phyloP scores from a whole-genome alignment of 1,284 basidiomycete genomes.

The Cerioporus squamosus region DNA sequence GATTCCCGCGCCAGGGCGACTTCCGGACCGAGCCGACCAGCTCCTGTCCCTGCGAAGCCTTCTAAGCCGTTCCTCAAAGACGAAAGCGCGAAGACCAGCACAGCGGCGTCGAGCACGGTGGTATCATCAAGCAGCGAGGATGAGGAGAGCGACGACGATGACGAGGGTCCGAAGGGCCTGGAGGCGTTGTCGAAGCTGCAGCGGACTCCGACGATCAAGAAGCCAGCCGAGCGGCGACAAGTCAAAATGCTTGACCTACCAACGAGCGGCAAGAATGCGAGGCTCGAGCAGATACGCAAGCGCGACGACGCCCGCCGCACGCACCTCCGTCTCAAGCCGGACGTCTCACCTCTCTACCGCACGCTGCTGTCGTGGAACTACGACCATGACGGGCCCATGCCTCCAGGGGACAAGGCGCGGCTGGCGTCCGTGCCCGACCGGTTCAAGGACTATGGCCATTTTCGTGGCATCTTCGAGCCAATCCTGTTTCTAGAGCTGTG shows the following conservation, averaged over 20 bases:
- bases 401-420: slow-evolving; percentile 47
- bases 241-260: slow-evolving; percentile 74
- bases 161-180: slow-evolving; percentile 64
- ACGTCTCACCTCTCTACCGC: slow-evolving; percentile 81
- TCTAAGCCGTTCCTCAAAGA: slow-evolving; percentile 12
- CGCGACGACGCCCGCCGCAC: slow-evolving; percentile 67
- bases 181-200: slow-evolving; percentile 67
- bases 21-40: slow-evolving; percentile 1
- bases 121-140: slow-evolving; percentile 39
- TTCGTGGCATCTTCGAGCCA: slow-evolving; percentile 82
- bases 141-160: slow-evolving; percentile 57
- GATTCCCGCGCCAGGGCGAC: slow-evolving; percentile 9
- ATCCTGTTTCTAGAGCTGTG: slow-evolving; percentile 92
- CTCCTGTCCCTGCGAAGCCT: slow-evolving; percentile 1
- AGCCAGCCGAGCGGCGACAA: slow-evolving; percentile 63
- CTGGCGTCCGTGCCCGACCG: slow-evolving; percentile 60
- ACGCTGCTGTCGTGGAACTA: slow-evolving; percentile 91
- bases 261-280: slow-evolving; percentile 43
- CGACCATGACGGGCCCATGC: slow-evolving; percentile 64
- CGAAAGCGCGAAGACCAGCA: slow-evolving; percentile 10
- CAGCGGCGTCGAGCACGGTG: slow-evolving; percentile 14
- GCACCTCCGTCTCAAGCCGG: slow-evolving; percentile 79
- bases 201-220: slow-evolving; percentile 61
- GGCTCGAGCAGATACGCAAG: slow-evolving; percentile 53
- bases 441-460: slow-evolving; percentile 74